Conservation (phyloP, 257 asterid genomes). For the Capsicum rhomboideum region DNA sequence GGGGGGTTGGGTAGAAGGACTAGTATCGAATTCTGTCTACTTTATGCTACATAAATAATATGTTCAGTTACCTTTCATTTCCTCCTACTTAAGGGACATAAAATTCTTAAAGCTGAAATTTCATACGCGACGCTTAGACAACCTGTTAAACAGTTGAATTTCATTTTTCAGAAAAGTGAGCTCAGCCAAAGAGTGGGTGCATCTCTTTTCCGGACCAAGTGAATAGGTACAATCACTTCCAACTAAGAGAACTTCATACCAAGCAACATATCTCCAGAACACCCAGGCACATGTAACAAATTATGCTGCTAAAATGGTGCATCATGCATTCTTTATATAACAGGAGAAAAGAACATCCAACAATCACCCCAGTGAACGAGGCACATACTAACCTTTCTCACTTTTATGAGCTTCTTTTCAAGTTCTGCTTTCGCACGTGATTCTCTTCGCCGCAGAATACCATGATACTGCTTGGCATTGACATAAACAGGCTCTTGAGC, state of each 20-base stretch:
- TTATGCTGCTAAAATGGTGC: neutral
- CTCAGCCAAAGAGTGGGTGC: neutral
- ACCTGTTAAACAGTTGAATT: neutral
- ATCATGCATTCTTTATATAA: neutral
- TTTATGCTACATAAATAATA: neutral
- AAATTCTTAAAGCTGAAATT: neutral
- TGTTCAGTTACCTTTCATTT: neutral
- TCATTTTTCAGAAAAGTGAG: neutral
- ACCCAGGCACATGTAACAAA: neutral
- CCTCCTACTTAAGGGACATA: neutral
- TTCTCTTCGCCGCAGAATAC: conserved; percentile 75
- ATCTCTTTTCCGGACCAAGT: neutral
- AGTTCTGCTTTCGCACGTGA: conserved; percentile 94
- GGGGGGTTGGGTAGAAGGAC: neutral
- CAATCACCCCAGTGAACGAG: neutral
- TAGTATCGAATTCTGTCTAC: neutral
- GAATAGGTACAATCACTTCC: neutral
- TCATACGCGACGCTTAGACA: neutral
- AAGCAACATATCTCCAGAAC: neutral
- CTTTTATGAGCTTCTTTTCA: conserved; percentile 68
- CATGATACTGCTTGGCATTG: conserved; percentile 85
- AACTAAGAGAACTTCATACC: neutral
- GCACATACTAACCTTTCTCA: conserved; percentile 48
- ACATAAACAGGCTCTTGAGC: conserved; percentile 87
- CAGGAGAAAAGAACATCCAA: neutral